phyloP scores from a whole-genome alignment of 768 basidiomycete genomes.

The Mycena galericulata region DNA sequence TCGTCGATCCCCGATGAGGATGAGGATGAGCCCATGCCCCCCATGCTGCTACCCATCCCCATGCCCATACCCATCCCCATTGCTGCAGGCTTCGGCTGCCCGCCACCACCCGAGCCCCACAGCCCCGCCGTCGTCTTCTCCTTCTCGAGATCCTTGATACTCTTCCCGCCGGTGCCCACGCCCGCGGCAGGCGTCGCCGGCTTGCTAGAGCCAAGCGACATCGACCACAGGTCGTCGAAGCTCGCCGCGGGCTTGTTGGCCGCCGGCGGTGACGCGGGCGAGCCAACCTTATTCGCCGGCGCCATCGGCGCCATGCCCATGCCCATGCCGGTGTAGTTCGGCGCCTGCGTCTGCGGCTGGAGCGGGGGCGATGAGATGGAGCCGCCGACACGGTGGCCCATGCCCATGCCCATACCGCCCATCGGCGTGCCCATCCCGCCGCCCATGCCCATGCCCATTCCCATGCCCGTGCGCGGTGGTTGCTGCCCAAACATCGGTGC shows the following conservation, averaged over 20 bases:
- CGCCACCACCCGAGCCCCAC: constrained; percentile 66
- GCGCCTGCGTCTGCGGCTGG: constrained; percentile 42
- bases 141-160: constrained; percentile 89
- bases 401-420: constrained; percentile 40
- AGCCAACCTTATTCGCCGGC: constrained; percentile 33
- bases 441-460: constrained; percentile 30
- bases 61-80: constrained; percentile 32
- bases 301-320: constrained; percentile 43
- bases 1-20: constrained; percentile 29
- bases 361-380: constrained; percentile 43
- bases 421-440: too few species aligned
- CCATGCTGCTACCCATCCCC: constrained; percentile 28
- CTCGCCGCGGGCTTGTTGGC: constrained; percentile 61
- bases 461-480: constrained; percentile 39
- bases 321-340: constrained; percentile 29
- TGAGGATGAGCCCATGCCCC: constrained; percentile 7
- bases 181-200: constrained; percentile 51
- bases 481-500: constrained; percentile 40
- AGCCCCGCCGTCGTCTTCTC: constrained; percentile 87
- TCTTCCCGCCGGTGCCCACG: constrained; percentile 62
- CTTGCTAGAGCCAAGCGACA: constrained; percentile 71
- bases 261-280: constrained; percentile 41
- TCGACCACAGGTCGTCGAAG: constrained; percentile 92
- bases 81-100: constrained; percentile 20
- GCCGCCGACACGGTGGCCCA: constrained; percentile 29